A percentile compares a stretch with the other conserved stretches of the same genome.
phyloP scores from a whole-genome alignment of 352 stramenopile species.

The Plasmopara muralis region DNA sequence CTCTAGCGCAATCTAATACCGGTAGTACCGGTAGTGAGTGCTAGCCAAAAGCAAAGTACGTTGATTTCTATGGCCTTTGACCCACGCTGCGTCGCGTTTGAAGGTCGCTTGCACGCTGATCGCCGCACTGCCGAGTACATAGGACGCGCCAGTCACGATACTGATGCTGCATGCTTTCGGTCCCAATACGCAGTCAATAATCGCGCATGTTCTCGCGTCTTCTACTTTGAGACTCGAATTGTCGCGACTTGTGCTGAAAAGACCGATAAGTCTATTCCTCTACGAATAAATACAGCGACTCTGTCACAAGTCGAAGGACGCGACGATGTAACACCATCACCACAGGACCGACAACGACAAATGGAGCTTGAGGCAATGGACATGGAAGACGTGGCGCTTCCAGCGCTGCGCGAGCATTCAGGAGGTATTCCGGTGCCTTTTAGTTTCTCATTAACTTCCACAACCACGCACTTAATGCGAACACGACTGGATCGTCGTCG shows the following conservation, averaged over 20 bases:
- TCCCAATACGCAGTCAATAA: constrained; percentile 18
- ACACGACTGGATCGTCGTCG: constrained; percentile 7
- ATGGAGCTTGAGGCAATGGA: constrained; percentile 20
- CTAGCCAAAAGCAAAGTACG: no score
- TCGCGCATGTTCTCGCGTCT: constrained; percentile 21
- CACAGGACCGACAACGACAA: constrained; percentile 3
- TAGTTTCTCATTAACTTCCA: constrained; percentile 38
- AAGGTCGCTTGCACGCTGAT: constrained; percentile 53
- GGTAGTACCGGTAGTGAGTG: no score
- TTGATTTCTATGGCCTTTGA: constrained; percentile 22
- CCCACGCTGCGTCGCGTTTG: constrained; percentile 30
- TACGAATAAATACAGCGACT: constrained; percentile 8
- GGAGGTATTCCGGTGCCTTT: constrained; percentile 21
- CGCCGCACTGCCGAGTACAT: constrained; percentile 52
- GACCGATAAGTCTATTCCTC: constrained; percentile 18
- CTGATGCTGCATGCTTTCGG: constrained; percentile 49
- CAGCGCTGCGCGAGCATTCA: background rate
- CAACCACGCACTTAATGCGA: constrained; percentile 35
- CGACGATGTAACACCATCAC: constrained; percentile 5
- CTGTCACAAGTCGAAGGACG: constrained; percentile 1
- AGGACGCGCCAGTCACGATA: constrained; percentile 38
- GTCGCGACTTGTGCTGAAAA: constrained; percentile 21
- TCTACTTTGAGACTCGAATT: constrained; percentile 53
- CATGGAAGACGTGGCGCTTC: constrained; percentile 17
- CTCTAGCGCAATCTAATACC: no score